A percentile compares a stretch with the other conserved stretches of the same genome.
These are phyloP conservation scores for Colletotrichum graminicola DNA, from an alignment of 2,329 filamentous ascomycete species.

Conservation along the genomic window DNA sequence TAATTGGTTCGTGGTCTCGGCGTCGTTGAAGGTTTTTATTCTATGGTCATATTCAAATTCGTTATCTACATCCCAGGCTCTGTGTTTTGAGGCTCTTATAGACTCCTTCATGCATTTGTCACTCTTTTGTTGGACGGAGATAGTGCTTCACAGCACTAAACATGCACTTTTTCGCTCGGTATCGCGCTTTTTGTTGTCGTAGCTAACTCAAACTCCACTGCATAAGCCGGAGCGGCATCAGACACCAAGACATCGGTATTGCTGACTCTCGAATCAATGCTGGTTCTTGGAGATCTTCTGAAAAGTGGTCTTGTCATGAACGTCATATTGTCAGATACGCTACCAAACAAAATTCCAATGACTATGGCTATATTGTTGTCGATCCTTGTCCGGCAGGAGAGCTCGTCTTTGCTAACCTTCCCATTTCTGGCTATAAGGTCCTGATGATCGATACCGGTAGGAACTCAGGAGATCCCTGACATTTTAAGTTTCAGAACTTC, in stretches of 20 bases:
- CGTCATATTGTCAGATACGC: neutral
- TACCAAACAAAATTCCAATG: slow-evolving; percentile 7
- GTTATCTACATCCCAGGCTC: neutral
- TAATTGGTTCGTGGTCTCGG: neutral
- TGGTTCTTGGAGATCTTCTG: neutral
- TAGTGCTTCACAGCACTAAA: neutral
- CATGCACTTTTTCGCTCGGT: slow-evolving; percentile 21
- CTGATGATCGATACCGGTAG: slow-evolving; percentile 70
- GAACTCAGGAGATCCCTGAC: slow-evolving; percentile 57
- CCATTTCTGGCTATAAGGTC: slow-evolving; percentile 66
- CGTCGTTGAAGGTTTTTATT: neutral
- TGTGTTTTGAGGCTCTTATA: neutral
- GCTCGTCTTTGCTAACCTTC: slow-evolving; percentile 66
- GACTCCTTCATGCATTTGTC: slow-evolving; percentile 17
- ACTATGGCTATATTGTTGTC: slow-evolving; percentile 70
- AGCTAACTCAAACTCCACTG: slow-evolving; percentile 16
- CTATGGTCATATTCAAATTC: neutral
- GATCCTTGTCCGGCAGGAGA: slow-evolving; percentile 68
- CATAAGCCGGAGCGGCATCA: neutral
- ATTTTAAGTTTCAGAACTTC: slow-evolving; percentile 30
- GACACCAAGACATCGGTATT: too few species aligned
- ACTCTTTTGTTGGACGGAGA: slow-evolving; percentile 16
- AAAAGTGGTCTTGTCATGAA: slow-evolving; percentile 14
- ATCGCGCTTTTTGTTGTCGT: slow-evolving; percentile 15
- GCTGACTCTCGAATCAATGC: neutral